These are phyloP conservation scores for Aspergillus felis DNA, from an alignment of 2,329 filamentous ascomycete genomes.

Conservation along the genomic window DNA sequence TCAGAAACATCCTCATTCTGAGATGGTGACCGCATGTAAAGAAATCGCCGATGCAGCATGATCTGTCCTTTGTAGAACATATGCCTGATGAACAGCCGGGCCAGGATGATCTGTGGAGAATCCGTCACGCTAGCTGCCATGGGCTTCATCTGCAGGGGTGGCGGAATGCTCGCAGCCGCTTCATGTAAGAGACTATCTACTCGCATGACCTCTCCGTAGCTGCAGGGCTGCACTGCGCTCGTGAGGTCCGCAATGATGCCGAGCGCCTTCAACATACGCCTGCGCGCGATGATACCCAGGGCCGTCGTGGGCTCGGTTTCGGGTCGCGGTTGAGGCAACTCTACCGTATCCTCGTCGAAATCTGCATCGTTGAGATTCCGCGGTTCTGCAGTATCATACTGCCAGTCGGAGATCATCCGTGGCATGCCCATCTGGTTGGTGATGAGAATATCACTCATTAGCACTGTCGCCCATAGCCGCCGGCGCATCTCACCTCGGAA, in stretches of 20 bases:
- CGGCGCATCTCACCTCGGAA: slow-evolving; percentile 53
- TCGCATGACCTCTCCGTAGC: slow-evolving; percentile 28
- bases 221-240: slow-evolving; percentile 20
- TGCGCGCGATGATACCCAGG: slow-evolving; percentile 32
- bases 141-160: slow-evolving; percentile 13
- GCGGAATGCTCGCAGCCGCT: slow-evolving; percentile 9
- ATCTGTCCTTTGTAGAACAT: slow-evolving; percentile 21
- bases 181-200: slow-evolving; percentile 27
- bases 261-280: slow-evolving; percentile 27
- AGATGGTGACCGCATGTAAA: slow-evolving; percentile 4
- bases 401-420: slow-evolving; percentile 54
- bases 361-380: slow-evolving; percentile 58
- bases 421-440: slow-evolving; percentile 62
- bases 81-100: slow-evolving; percentile 17
- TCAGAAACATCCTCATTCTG: slow-evolving; percentile 22
- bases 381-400: slow-evolving; percentile 55
- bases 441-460: slow-evolving; percentile 56
- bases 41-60: slow-evolving; percentile 19
- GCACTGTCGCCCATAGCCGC: slow-evolving; percentile 36
- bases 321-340: slow-evolving; percentile 51
- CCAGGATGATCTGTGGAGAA: slow-evolving; percentile 18
- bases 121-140: slow-evolving; percentile 19
- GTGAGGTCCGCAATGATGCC: slow-evolving; percentile 29
- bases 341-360: slow-evolving; percentile 47
- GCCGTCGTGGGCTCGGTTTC: slow-evolving; percentile 39